A percentile compares a stretch with the other conserved stretches of the same genome.
These are phyloP conservation scores for Zymoseptoria tritici DNA, from an alignment of 2,329 filamentous ascomycete genomes.

Conservation along the genomic window DNA sequence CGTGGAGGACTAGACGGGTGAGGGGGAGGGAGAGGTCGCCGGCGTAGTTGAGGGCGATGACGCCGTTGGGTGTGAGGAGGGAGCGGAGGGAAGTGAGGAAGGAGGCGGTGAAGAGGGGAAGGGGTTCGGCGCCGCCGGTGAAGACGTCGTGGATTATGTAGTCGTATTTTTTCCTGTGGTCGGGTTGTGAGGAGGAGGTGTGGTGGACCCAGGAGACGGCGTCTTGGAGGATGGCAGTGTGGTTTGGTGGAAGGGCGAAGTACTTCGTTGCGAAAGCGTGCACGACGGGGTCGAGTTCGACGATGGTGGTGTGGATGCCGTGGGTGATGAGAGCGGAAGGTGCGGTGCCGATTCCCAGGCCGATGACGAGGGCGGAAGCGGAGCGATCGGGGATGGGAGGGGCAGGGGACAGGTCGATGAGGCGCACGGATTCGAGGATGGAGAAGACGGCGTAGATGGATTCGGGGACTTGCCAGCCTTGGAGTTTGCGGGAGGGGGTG, in stretches of 20 bases:
- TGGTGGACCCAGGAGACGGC: constrained; percentile 62
- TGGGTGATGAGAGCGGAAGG: constrained; percentile 80
- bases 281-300: constrained; percentile 89
- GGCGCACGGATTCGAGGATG: constrained; percentile 83
- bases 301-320: constrained; percentile 84
- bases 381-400: constrained; percentile 29
- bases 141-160: constrained; percentile 98
- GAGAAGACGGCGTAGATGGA: constrained; percentile 95
- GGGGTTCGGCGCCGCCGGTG: constrained; percentile 88
- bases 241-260: constrained; percentile 70
- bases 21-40: constrained; percentile 74
- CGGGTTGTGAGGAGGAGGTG: constrained; percentile 32
- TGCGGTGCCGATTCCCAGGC: constrained; percentile 85
- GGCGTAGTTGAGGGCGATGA: constrained; percentile 93
- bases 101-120: constrained; percentile 76
- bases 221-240: constrained; percentile 73
- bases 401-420: constrained; percentile 52
- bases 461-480: constrained; percentile 56
- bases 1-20: constrained; percentile 70
- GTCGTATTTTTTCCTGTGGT: constrained; percentile 49
- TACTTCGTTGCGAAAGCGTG: constrained; percentile 75
- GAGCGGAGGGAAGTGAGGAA: constrained; percentile 66
- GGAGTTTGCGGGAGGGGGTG: constrained; percentile 33
- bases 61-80: constrained; percentile 69
- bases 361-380: constrained; percentile 68